These are phyloP conservation scores for Xylaria arbuscula DNA, from an alignment of 2,329 filamentous ascomycete species.

Conservation along the genomic window DNA sequence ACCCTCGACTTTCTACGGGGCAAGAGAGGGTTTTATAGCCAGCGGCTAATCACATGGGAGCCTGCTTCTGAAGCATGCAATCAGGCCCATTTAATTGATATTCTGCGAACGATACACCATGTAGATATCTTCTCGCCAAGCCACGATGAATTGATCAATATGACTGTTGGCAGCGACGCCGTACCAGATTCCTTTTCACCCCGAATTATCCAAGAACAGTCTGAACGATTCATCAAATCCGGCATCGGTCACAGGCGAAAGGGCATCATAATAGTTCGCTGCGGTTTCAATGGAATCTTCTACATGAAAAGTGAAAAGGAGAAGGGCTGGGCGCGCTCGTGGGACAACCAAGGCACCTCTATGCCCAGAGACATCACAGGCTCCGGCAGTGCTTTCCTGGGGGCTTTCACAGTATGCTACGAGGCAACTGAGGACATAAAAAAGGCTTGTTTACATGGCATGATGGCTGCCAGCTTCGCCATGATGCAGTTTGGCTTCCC, in stretches of 20 bases:
- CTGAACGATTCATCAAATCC: neutral
- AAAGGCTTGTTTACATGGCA: constrained; percentile 3
- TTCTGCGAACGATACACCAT: rapidly evolving
- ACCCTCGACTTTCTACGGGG: neutral
- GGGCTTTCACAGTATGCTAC: constrained; percentile 17
- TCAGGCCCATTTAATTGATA: neutral
- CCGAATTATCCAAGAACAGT: neutral
- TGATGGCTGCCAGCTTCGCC: constrained; percentile 24
- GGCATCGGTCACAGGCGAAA: neutral
- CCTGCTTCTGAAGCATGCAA: neutral
- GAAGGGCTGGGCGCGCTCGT: constrained; percentile 9
- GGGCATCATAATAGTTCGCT: constrained; percentile 22
- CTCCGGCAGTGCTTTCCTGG: constrained; percentile 25
- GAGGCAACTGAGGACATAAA: neutral
- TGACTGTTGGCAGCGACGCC: neutral
- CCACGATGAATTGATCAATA: neutral
- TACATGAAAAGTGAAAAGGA: neutral
- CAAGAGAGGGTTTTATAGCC: neutral
- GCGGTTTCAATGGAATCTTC: constrained; percentile 16
- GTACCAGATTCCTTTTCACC: neutral
- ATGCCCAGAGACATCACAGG: constrained; percentile 14
- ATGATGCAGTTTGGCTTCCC: constrained; percentile 27
- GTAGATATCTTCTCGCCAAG: constrained; percentile 21
- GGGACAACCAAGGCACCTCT: neutral
- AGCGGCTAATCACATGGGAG: constrained; percentile 19